Evolutionary conservation across 2,329 filamentous ascomycete genomes (phyloP).

Genomic region (Apiospora rasikravindrae): DNA sequence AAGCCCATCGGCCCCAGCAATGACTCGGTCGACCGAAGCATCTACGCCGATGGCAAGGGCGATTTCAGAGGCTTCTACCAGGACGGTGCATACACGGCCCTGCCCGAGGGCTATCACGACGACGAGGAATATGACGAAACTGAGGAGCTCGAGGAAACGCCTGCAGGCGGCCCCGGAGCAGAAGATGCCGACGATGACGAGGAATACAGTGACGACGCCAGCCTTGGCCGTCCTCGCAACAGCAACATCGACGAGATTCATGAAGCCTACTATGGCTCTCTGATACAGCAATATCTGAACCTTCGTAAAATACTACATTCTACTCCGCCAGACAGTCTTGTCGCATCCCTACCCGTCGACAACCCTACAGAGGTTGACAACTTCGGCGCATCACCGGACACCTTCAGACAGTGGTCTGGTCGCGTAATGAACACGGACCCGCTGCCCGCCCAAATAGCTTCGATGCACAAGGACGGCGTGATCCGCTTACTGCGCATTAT

Average conservation of each 20-base stretch:
- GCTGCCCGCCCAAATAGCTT: constrained; percentile 61
- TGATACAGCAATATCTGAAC: constrained; percentile 68
- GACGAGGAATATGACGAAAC: constrained; percentile 26
- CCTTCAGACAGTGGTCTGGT: constrained; percentile 56
- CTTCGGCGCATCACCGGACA: constrained; percentile 57
- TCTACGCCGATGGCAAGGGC: constrained; percentile 55
- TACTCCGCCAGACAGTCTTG: constrained; percentile 56
- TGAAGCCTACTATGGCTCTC: constrained; percentile 69
- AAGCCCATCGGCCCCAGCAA: constrained; percentile 41
- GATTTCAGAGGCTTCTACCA: constrained; percentile 71
- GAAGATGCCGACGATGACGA: constrained; percentile 35
- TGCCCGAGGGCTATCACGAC: constrained; percentile 47
- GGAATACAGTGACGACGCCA: constrained; percentile 35
- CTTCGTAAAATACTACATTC: constrained; percentile 67
- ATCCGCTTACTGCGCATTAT: constrained; percentile 71
- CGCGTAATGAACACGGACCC: constrained; percentile 61
- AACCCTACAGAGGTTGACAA: constrained; percentile 61
- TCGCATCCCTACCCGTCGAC: constrained; percentile 57
- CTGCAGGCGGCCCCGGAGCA: background rate
- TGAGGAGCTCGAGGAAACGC: constrained; percentile 32
- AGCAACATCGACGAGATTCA: constrained; percentile 52
- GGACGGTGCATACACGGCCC: constrained; percentile 79
- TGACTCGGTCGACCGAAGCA: constrained; percentile 44
- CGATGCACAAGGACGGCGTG: constrained; percentile 70
- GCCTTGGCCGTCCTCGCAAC: constrained; percentile 34